phyloP scores from a whole-genome alignment of 257 asterid species.

The Solanum gandarillasii region DNA sequence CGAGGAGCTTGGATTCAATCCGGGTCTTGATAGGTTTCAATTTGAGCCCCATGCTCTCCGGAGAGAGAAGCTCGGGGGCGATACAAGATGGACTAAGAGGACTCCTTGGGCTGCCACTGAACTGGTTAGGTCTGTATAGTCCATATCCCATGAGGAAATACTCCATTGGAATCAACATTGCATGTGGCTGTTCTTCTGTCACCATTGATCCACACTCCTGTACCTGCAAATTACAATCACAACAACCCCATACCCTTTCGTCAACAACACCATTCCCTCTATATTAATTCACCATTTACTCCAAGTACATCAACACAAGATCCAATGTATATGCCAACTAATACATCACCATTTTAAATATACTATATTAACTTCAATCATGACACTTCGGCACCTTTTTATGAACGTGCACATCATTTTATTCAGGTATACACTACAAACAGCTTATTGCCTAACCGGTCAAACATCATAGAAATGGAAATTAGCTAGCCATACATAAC shows the following conservation, averaged over 20 bases:
- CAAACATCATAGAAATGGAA: not conserved
- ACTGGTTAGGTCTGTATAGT: constrained; percentile 42
- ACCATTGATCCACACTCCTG: constrained; percentile 84
- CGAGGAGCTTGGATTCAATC: constrained; percentile 1
- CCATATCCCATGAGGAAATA: constrained; percentile 79
- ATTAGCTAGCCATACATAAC: not conserved
- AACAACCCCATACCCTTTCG: not conserved
- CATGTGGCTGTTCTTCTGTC: constrained; percentile 94
- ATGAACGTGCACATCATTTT: not conserved
- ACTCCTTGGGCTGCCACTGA: constrained; percentile 70
- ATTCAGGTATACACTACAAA: not conserved
- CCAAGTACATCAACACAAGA: not conserved
- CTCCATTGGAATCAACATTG: constrained; percentile 76
- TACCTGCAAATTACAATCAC: constrained; percentile 33
- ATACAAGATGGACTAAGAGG: constrained; percentile 75
- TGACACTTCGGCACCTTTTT: not conserved
- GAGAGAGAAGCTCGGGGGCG: constrained; percentile 78
- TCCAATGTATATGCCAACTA: not conserved
- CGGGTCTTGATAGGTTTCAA: constrained; percentile 86
- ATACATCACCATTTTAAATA: not conserved
- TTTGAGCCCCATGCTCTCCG: constrained; percentile 89
- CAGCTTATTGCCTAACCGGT: not conserved
- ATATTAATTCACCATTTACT: not conserved
- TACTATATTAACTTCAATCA: not conserved
- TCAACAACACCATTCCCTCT: not conserved